Evolutionary conservation across 2,329 filamentous ascomycete genomes (phyloP).

Genomic region (Trichophyton equinum): DNA sequence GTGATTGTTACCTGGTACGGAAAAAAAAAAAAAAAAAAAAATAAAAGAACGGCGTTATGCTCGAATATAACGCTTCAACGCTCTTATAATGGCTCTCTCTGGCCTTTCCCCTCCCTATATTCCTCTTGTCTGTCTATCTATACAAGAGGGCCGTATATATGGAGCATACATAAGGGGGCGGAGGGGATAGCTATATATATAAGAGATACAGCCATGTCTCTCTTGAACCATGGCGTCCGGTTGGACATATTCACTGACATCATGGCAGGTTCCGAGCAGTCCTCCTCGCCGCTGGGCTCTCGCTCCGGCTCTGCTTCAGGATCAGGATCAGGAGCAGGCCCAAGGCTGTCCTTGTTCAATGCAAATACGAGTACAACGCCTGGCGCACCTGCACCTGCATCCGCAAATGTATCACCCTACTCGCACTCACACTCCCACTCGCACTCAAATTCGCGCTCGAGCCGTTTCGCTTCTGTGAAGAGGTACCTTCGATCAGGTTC

Average conservation of each 20-base stretch:
- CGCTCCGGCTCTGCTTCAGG: not conserved
- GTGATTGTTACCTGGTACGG: not conserved
- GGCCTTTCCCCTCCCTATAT: too few species aligned
- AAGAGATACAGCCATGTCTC: not conserved
- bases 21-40: not conserved
- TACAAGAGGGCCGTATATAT: too few species aligned
- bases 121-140: too few species aligned
- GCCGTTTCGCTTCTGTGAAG: conserved; percentile 13
- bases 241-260: not conserved
- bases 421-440: not conserved
- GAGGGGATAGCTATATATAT: not conserved
- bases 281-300: not conserved
- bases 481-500: conserved; percentile 11
- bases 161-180: too few species aligned
- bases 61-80: not conserved
- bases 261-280: conserved; percentile 2
- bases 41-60: not conserved
- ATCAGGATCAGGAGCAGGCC: not conserved
- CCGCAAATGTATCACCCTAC: not conserved
- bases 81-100: not conserved
- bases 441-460: conserved; percentile 8
- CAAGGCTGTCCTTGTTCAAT: not conserved
- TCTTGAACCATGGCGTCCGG: not conserved
- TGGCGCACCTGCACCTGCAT: not conserved
- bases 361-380: conserved; percentile 1